Conservation (phyloP, 495 filamentous ascomycete genomes). For the Podospora appendiculata region DNA sequence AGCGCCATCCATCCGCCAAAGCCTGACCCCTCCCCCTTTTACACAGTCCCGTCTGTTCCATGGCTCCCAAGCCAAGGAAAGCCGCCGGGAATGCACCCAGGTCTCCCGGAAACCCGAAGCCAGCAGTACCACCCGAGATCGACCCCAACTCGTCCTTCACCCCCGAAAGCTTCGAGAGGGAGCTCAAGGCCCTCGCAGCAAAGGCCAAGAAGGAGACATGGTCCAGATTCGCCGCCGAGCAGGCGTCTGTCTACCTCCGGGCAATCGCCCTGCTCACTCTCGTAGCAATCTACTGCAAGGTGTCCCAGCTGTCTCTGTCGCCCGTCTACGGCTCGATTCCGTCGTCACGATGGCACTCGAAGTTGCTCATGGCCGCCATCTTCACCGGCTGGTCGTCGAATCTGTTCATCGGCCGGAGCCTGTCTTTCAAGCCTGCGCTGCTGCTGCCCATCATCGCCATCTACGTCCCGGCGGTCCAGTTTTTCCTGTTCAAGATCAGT, state of each 20-base stretch:
- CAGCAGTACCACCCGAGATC: neutral
- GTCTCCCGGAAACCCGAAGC: neutral
- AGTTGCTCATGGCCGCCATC: constrained; percentile 54
- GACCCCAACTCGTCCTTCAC: constrained; percentile 25
- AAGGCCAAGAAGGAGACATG: constrained; percentile 43
- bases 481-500: constrained; percentile 57
- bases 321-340: constrained; percentile 84
- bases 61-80: constrained; percentile 3
- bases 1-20: too few species aligned
- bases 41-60: neutral
- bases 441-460: constrained; percentile 69
- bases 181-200: constrained; percentile 40
- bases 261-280: constrained; percentile 48
- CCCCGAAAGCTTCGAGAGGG: constrained; percentile 42
- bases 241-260: constrained; percentile 33
- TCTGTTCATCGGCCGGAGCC: constrained; percentile 34
- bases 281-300: constrained; percentile 63
- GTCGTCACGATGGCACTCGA: constrained; percentile 59
- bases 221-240: constrained; percentile 21
- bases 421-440: constrained; percentile 52
- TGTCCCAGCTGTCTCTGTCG: constrained; percentile 66
- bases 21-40: neutral
- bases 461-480: constrained; percentile 67
- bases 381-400: constrained; percentile 56
- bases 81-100: neutral